A percentile compares a stretch with the other conserved stretches of the same genome.
These are phyloP conservation scores for Colletotrichum spinosum DNA, from an alignment of 2,329 filamentous ascomycete species.

Conservation along the genomic window DNA sequence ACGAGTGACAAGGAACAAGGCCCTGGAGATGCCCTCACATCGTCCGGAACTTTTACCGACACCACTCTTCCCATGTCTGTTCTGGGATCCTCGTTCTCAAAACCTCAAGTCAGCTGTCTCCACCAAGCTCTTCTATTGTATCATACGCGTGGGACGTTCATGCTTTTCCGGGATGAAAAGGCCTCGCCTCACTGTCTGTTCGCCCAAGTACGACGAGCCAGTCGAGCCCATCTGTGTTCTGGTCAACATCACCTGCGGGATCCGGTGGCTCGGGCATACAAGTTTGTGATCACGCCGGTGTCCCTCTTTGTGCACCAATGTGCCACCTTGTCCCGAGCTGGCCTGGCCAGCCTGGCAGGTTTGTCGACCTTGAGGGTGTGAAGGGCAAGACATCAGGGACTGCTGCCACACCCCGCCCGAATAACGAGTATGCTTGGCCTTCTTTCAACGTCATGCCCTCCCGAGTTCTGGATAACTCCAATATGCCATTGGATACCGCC, in stretches of 20 bases:
- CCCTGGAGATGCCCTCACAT: constrained; percentile 17
- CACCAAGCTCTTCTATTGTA: constrained; percentile 1
- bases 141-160: not conserved
- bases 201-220: constrained; percentile 1
- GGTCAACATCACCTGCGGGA: constrained; percentile 28
- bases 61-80: constrained; percentile 6
- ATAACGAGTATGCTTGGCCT: constrained; percentile 29
- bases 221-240: constrained; percentile 13
- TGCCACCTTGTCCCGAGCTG: constrained; percentile 9
- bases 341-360: constrained; percentile 13
- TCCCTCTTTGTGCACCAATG: constrained; percentile 27
- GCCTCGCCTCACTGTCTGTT: constrained; percentile 10
- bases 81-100: not conserved
- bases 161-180: no score
- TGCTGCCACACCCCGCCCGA: constrained; percentile 15
- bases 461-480: not conserved
- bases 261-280: constrained; percentile 35
- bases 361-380: constrained; percentile 23
- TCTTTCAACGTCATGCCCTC: constrained; percentile 34
- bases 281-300: constrained; percentile 32
- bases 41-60: constrained; percentile 23
- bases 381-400: constrained; percentile 32
- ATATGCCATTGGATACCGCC: constrained; percentile 8
- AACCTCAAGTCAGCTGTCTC: no score
- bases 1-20: constrained; percentile 8